Base-by-base conservation (phyloP, 108 stramenopile genomes). In the Cylindrotheca fusiformis region DNA sequence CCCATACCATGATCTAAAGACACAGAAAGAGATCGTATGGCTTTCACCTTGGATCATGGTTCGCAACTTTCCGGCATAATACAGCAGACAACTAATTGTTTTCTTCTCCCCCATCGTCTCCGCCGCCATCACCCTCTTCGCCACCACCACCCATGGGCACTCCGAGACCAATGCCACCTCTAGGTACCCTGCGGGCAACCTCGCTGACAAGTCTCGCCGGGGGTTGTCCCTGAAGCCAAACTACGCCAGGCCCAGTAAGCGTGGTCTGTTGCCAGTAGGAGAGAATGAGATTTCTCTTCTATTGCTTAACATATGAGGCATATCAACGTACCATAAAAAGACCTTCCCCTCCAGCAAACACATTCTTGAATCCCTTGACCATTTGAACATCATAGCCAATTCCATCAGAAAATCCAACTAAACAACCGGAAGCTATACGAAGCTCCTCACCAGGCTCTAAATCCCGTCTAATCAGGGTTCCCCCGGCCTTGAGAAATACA, bases 301-400 rank as follows among this genome's bases (percentile, higher is more conserved):
- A n/a, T n/a, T n/a, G n/a, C n/a, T n/a, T n/a, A n/a, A n/a, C n/a
- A n/a, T n/a, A n/a, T n/a, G n/a, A n/a, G n/a, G n/a, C n/a, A n/a
- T n/a, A n/a, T n/a, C n/a, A n/a, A n/a, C 36, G 36, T 41, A 41
- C 36, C 51, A 96, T 83, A 72, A 96, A 96, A 50, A 96, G 60
- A 32, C 95, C 95, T 64, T 94, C 91, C 1, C 93, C 93, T 19
- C 95, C 92, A 68, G 91, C 92, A 60, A 96, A 58, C 0, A 95
- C 92, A 68, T 96, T 96, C 73, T 89, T 85, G 51, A 94, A 88
- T 18, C 95, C 95, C 23, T 82, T 64, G 58, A 95, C 52, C 56
- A 80, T 95, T 67, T 80, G 78, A 10, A 95, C 92, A 65, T 91
- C 78, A 71, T 90, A 94, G 10, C 88, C 72, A 14, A 96, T 83